Evolutionary conservation across 345 rosid species (phyloP).

Genomic region (Eucalyptus camaldulensis): DNA sequence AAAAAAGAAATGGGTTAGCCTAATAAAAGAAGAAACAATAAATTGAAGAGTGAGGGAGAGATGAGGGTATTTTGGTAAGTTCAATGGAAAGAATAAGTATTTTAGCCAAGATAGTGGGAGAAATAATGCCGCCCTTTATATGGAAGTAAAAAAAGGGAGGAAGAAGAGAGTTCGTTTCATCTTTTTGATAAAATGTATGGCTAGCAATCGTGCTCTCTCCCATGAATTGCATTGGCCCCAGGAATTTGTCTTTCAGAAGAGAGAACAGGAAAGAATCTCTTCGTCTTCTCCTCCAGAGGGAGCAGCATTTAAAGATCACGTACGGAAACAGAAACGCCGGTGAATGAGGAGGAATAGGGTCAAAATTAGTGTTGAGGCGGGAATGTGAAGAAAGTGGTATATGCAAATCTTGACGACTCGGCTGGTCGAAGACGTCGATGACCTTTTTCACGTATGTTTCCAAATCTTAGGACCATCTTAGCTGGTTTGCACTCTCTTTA

Average conservation of each 20-base stretch:
- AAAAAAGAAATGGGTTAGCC: too few species aligned
- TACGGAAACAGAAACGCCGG: not conserved
- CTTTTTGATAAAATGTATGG: too few species aligned
- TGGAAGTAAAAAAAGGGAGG: too few species aligned
- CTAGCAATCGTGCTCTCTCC: too few species aligned
- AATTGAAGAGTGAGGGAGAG: not conserved
- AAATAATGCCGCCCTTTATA: too few species aligned
- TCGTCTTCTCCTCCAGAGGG: not conserved
- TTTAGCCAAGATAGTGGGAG: not conserved
- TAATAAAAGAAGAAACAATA: not conserved
- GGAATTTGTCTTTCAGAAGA: not conserved
- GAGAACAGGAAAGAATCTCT: not conserved
- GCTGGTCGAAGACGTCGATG: not conserved
- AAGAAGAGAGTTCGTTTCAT: too few species aligned
- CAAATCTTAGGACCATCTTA: not conserved
- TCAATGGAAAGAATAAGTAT: not conserved
- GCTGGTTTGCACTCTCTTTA: not conserved
- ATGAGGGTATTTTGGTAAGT: not conserved
- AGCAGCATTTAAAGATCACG: not conserved
- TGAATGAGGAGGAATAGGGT: not conserved
- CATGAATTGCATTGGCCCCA: not conserved
- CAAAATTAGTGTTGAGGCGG: not conserved
- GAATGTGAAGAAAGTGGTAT: not conserved
- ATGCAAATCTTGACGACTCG: not conserved
- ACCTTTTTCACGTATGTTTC: not conserved